phyloP scores from a whole-genome alignment of 1,139 yeast genomes.

The Fermentozyma sake region DNA sequence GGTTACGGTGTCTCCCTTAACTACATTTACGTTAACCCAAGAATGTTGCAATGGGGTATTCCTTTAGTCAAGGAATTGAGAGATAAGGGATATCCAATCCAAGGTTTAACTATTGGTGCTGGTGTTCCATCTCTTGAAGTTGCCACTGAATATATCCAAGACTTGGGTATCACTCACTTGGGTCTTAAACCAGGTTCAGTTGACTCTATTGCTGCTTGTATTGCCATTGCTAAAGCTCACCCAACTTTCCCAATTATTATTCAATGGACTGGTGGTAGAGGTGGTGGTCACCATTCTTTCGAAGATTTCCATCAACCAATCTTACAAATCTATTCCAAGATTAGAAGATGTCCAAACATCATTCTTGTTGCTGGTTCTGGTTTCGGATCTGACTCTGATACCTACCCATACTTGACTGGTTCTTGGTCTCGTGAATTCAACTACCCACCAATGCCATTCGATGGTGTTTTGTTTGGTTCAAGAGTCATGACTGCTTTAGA shows the following conservation, averaged over 20 bases:
- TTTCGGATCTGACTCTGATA: slow-evolving; percentile 93
- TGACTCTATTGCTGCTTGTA: slow-evolving; percentile 83
- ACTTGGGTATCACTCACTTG: slow-evolving; percentile 87
- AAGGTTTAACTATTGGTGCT: slow-evolving; percentile 96
- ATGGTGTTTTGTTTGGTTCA: slow-evolving; percentile 94
- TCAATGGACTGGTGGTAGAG: slow-evolving; percentile 99
- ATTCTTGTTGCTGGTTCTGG: slow-evolving; percentile 96
- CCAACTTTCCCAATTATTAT: slow-evolving; percentile 93
- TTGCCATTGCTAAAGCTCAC: slow-evolving; percentile 90
- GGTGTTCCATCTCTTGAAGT: slow-evolving; percentile 99
- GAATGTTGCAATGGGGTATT: slow-evolving; percentile 98
- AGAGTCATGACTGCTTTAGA: slow-evolving; percentile 98
- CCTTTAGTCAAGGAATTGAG: slow-evolving; percentile 89
- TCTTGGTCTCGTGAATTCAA: slow-evolving; percentile 81
- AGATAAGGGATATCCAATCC: slow-evolving; percentile 90
- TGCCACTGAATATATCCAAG: slow-evolving; percentile 91
- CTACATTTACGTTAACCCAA: slow-evolving; percentile 92
- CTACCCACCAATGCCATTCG: slow-evolving; percentile 98
- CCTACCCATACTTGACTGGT: slow-evolving; percentile 97
- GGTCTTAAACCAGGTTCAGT: slow-evolving; percentile 98
- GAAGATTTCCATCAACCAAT: slow-evolving; percentile 99
- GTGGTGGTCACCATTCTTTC: slow-evolving; percentile 99
- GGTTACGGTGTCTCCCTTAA: slow-evolving; percentile 91
- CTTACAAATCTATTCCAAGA: slow-evolving; percentile 90
- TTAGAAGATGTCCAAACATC: slow-evolving; percentile 87